phyloP scores from a whole-genome alignment of 306 rosid genomes.

The Cicer arietinum region DNA sequence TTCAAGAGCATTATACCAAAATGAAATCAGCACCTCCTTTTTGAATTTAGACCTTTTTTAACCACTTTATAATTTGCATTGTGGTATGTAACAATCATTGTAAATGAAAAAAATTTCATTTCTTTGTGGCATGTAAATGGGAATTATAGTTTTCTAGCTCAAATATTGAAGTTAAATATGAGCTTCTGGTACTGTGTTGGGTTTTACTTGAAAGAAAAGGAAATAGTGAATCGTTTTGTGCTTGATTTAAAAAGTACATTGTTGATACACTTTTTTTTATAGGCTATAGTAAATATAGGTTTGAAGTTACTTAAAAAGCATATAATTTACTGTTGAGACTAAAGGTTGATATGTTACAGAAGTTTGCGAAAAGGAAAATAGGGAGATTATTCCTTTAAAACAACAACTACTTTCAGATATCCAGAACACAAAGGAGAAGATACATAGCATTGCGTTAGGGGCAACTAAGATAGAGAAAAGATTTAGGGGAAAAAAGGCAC shows the following conservation, averaged over 20 bases:
- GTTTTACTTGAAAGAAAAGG: too few relatives aligned
- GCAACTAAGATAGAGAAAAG: slow-evolving; percentile 8
- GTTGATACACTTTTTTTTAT: too few relatives aligned
- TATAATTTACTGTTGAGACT: too few relatives aligned
- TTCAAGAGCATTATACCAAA: neutral
- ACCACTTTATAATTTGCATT: neutral
- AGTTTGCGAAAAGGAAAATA: neutral
- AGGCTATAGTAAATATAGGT: too few relatives aligned
- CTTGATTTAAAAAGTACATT: too few relatives aligned
- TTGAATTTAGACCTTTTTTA: neutral
- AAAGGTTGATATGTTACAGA: neutral
- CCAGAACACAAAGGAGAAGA: neutral
- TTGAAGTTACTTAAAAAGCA: too few relatives aligned
- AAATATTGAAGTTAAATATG: too few relatives aligned
- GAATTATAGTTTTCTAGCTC: too few relatives aligned
- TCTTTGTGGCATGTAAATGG: too few relatives aligned
- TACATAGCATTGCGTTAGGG: neutral
- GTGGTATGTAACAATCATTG: neutral
- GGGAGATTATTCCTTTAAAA: slow-evolving; percentile 9
- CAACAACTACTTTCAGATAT: slow-evolving; percentile 29
- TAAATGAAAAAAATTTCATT: too few relatives aligned
- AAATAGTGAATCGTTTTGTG: too few relatives aligned
- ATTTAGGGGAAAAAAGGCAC: neutral
- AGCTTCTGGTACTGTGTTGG: too few relatives aligned
- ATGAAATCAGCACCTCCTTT: neutral